phyloP scores from a whole-genome alignment of 192 early-diverging fungal species.

The Chytriomyces confervae region DNA sequence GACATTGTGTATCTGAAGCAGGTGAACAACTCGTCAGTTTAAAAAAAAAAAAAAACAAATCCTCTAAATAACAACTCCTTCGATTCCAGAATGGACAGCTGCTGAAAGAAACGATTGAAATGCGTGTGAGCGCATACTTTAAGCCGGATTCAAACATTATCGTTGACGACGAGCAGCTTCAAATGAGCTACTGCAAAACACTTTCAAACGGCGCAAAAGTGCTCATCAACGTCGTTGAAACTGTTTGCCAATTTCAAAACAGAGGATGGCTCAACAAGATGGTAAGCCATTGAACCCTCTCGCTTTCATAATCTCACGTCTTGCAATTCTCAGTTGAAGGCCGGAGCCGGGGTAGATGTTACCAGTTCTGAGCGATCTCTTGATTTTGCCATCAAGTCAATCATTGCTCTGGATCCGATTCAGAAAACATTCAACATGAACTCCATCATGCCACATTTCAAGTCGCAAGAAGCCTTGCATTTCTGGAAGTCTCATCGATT shows the following conservation, averaged over 20 bases:
- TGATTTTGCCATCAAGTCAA: too few relatives aligned
- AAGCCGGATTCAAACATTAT: background rate
- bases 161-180: slow-evolving; percentile 5
- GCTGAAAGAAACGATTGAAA: slow-evolving; percentile 19
- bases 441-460: too few relatives aligned
- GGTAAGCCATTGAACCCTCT: too few relatives aligned
- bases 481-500: too few relatives aligned
- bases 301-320: too few relatives aligned
- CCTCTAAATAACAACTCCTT: background rate
- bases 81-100: slow-evolving; percentile 4
- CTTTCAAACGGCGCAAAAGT: slow-evolving; percentile 6
- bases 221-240: slow-evolving; percentile 8
- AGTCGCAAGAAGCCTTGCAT: too few relatives aligned
- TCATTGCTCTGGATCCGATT: too few relatives aligned
- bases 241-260: slow-evolving; percentile 8
- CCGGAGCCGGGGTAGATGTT: too few relatives aligned
- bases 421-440: too few relatives aligned
- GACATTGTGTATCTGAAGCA: slow-evolving; percentile 19
- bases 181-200: background rate
- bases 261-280: too few relatives aligned
- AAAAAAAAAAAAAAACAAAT: background rate
- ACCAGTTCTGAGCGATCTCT: too few relatives aligned
- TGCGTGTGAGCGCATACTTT: slow-evolving; percentile 14
- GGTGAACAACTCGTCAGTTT: background rate
- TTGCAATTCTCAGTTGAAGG: too few relatives aligned